Evolutionary conservation across 768 basidiomycete species (phyloP).

Genomic region (Phylloporus arenicola): DNA sequence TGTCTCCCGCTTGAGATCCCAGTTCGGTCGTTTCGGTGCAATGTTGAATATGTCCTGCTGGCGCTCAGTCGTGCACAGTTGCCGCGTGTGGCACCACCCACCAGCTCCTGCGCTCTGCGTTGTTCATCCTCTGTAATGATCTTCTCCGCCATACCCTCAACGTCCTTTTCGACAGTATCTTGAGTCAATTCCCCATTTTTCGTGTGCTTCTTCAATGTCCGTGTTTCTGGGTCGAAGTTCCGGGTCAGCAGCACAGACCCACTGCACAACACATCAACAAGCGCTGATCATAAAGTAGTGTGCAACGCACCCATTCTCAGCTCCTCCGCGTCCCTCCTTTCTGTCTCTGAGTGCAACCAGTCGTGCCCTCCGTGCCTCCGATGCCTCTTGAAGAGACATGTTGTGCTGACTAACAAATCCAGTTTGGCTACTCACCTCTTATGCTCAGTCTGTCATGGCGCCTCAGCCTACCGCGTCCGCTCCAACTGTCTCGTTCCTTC

Average conservation of each 20-base stretch:
- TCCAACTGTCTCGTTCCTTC: slow-evolving; percentile 18
- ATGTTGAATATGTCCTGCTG: slow-evolving; percentile 90
- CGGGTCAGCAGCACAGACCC: slow-evolving; percentile 60
- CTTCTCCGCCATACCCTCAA: slow-evolving; percentile 76
- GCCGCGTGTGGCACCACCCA: slow-evolving; percentile 35
- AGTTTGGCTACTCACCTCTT: neutral
- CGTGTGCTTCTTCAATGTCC: slow-evolving; percentile 65
- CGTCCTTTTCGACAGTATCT: slow-evolving; percentile 85
- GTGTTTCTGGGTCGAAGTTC: slow-evolving; percentile 88
- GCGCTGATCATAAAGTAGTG: neutral
- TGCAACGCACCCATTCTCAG: slow-evolving; percentile 38
- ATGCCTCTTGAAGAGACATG: slow-evolving; percentile 70
- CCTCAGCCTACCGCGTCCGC: neutral
- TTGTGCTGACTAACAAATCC: slow-evolving; percentile 30
- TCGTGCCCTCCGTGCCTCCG: slow-evolving; percentile 77
- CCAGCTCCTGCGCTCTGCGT: slow-evolving; percentile 81
- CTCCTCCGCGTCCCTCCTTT: slow-evolving; percentile 53
- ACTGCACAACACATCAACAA: slow-evolving; percentile 20
- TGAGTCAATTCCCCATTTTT: slow-evolving; percentile 52
- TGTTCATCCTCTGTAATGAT: slow-evolving; percentile 87
- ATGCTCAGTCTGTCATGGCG: slow-evolving; percentile 25
- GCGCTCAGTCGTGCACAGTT: slow-evolving; percentile 12
- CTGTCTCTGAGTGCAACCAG: slow-evolving; percentile 69
- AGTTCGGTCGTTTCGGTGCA: slow-evolving; percentile 93
- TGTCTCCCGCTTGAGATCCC: slow-evolving; percentile 93